Evolutionary conservation across 306 rosid genomes (phyloP), one percentile per base, ranked within the genome.

Genomic region (Hippophae gyantsensis): DNA sequence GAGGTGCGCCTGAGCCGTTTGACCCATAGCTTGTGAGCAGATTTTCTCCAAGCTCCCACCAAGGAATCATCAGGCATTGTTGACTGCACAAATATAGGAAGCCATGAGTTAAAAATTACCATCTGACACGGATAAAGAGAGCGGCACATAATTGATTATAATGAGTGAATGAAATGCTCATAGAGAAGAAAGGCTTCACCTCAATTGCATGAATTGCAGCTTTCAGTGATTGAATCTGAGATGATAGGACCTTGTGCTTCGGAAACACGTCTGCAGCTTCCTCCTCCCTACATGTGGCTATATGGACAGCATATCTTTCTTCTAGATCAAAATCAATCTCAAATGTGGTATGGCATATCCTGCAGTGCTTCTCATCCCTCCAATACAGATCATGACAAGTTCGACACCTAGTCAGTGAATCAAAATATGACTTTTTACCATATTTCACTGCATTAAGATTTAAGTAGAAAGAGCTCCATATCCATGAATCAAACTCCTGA

Each of bases 351-450:
- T 92, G 99, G 71, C 99, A 92, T 70, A 88, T 74, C 72, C 74
- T 84, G 77, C 99, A 92, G 73, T 92, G 99, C 70, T 82, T 92
- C 84, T 92, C 99, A 64, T 86, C 94, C 74, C 90, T 85, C 99
- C 96, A 88, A 74, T 76, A 92, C 56, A 92, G 78, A 78, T 92
- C 96, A 57, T 88, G 95, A 78, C 99, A 92, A 65, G 88, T 79
- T 72, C 78, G 86, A 62, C 99, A 92, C 79, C 87, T 83, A 48
- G 85, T 78, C 60, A 92, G 90, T 67, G 96, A 83, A 64, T 92
- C 96, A 44, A 85, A 80, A 79, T 81, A 92, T 11, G 96, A 88
- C 75, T 83, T 83, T 86, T 76, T 92, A 63, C 95, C 96, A 73
- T 82, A 81, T 76, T 78, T 86, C 32, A 88, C 99, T 42, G 86